These are phyloP conservation scores for Hypoxylon perforatum DNA, from an alignment of 495 filamentous ascomycete genomes.

Conservation along the genomic window DNA sequence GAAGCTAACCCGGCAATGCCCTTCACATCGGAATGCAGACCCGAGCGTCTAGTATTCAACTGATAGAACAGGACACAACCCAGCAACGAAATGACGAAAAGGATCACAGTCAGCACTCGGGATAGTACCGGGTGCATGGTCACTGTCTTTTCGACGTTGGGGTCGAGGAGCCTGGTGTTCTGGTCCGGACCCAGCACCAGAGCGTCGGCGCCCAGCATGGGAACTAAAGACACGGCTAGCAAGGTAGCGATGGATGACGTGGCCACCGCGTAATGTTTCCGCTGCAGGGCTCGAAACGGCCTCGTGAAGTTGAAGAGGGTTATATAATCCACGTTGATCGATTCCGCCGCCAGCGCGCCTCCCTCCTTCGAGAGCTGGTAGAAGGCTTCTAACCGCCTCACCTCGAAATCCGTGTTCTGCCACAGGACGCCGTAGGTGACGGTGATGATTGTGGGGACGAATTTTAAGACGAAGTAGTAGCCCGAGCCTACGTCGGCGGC, in stretches of 20 bases:
- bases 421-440: slow-evolving; percentile 79
- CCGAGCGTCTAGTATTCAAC: slow-evolving; percentile 68
- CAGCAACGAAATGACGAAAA: slow-evolving; percentile 66
- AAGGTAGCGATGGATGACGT: slow-evolving; percentile 70
- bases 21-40: slow-evolving; percentile 73
- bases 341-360: slow-evolving; percentile 72
- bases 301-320: slow-evolving; percentile 71
- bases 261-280: slow-evolving; percentile 73
- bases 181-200: slow-evolving; percentile 64
- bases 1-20: slow-evolving; percentile 79
- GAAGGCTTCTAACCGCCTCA: slow-evolving; percentile 78
- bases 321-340: slow-evolving; percentile 78
- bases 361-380: slow-evolving; percentile 75
- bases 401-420: slow-evolving; percentile 79
- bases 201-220: slow-evolving; percentile 69
- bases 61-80: slow-evolving; percentile 68
- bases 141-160: slow-evolving; percentile 59
- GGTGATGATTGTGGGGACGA: slow-evolving; percentile 73
- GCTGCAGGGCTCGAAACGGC: slow-evolving; percentile 68
- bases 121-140: slow-evolving; percentile 68
- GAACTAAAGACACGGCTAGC: slow-evolving; percentile 71
- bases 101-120: slow-evolving; percentile 63
- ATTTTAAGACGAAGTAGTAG: slow-evolving; percentile 76
- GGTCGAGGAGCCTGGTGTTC: slow-evolving; percentile 40
- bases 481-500: slow-evolving; percentile 62